A percentile compares a stretch with the other conserved stretches of the same genome.
Conservation (phyloP, 2,329 filamentous ascomycete genomes). For the Calcarisporium arbuscula region DNA sequence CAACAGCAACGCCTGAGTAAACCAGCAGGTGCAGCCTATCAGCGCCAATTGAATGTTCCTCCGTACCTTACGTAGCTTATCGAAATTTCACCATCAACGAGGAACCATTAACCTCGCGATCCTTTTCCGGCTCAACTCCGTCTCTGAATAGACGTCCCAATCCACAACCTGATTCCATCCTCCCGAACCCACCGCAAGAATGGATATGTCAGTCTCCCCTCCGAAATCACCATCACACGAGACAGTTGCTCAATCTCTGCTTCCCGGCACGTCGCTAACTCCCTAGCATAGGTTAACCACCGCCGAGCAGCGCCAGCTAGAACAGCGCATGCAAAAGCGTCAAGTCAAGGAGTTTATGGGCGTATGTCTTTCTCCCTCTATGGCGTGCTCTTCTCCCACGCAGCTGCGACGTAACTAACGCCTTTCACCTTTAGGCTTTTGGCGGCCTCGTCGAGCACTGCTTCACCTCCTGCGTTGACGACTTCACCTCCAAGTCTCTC, state of each 20-base stretch:
- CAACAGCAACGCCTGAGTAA: no score
- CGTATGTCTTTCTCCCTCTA: slow-evolving; percentile 48
- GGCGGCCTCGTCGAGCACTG: slow-evolving; percentile 64
- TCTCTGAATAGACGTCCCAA: no score
- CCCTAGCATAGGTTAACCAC: slow-evolving; percentile 60
- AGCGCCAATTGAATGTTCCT: no score
- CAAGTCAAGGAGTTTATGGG: slow-evolving; percentile 99
- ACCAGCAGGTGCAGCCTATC: no score
- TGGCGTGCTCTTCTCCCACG: background rate
- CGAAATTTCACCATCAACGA: no score
- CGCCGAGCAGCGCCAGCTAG: slow-evolving; percentile 85
- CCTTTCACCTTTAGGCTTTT: slow-evolving; percentile 24
- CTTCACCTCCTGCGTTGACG: slow-evolving; percentile 95
- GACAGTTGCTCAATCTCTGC: background rate
- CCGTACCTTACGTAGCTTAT: no score
- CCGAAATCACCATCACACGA: background rate
- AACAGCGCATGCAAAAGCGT: slow-evolving; percentile 91
- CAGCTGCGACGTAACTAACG: background rate
- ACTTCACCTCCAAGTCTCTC: slow-evolving; percentile 97
- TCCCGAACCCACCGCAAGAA: slow-evolving; percentile 13
- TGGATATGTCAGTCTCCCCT: slow-evolving; percentile 21
- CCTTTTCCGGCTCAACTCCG: no score
- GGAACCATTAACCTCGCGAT: no score
- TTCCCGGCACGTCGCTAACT: background rate
- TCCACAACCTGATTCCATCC: no score